Conservation (phyloP, 192 early-diverging fungal genomes). For the Coemansia sp. region DNA sequence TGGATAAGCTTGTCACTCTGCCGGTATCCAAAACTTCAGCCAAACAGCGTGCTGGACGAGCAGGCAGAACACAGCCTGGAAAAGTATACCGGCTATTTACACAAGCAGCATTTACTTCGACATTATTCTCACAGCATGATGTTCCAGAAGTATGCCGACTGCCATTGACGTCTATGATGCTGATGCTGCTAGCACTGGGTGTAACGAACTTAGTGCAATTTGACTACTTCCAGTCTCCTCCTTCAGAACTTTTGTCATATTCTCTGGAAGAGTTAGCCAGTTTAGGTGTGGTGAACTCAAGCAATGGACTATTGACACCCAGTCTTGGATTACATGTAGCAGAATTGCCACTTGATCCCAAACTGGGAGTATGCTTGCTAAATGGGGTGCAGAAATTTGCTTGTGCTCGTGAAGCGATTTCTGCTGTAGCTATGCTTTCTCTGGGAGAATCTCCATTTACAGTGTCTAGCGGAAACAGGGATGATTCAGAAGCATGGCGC, state of each 20-base stretch:
- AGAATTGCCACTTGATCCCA: slow-evolving; percentile 90
- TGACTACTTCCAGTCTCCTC: slow-evolving; percentile 95
- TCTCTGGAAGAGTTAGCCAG: slow-evolving; percentile 84
- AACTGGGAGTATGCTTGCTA: slow-evolving; percentile 80
- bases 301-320: slow-evolving; percentile 76
- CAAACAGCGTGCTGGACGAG: slow-evolving; percentile 86
- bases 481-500: slow-evolving; percentile 80
- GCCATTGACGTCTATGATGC: slow-evolving; percentile 80
- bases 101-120: slow-evolving; percentile 77
- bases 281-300: slow-evolving; percentile 80
- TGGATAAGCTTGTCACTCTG: slow-evolving; percentile 85
- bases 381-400: slow-evolving; percentile 67
- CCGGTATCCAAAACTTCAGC: slow-evolving; percentile 90
- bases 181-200: slow-evolving; percentile 85
- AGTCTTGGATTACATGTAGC: slow-evolving; percentile 89
- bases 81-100: slow-evolving; percentile 95
- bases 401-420: slow-evolving; percentile 86
- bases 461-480: slow-evolving; percentile 69
- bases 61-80: slow-evolving; percentile 88
- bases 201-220: slow-evolving; percentile 94
- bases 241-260: slow-evolving; percentile 82
- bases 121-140: slow-evolving; percentile 87
- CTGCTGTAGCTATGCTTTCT: slow-evolving; percentile 85
- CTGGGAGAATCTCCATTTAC: slow-evolving; percentile 80
- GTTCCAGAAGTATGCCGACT: slow-evolving; percentile 89